Percentiles rank a stretch among this genome's conserved stretches.
Conservation (phyloP, 257 asterid species). For the Handroanthus guayacan region DNA sequence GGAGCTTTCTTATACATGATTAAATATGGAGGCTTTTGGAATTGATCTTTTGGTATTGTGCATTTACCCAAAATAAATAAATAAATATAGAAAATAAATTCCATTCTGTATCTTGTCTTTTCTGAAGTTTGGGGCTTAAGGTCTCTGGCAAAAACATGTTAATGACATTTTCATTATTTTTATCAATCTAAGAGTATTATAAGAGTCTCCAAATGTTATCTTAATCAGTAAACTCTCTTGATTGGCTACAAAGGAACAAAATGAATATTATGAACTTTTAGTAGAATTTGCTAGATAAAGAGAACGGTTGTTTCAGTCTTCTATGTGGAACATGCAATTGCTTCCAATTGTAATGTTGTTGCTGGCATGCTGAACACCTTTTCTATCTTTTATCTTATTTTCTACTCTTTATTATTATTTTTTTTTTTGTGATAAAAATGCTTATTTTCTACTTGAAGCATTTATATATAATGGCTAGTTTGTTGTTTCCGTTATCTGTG, state of each 20-base stretch:
- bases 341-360: neutral
- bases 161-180: neutral
- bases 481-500: neutral
- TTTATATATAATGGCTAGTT: neutral
- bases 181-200: neutral
- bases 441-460: constrained; percentile 11
- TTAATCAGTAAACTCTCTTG: neutral
- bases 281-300: neutral
- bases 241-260: neutral
- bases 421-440: neutral
- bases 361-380: neutral
- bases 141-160: neutral
- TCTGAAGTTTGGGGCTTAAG: neutral
- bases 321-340: neutral
- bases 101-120: neutral
- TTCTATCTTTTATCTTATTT: neutral
- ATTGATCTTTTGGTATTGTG: neutral
- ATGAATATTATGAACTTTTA: neutral
- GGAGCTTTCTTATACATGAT: neutral
- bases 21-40: neutral
- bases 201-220: constrained; percentile 3
- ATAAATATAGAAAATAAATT: neutral
- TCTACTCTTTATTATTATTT: neutral
- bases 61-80: neutral
- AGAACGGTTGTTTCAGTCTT: neutral